Conservation (phyloP, 495 filamentous ascomycete genomes). For the Zalerion maritima region DNA sequence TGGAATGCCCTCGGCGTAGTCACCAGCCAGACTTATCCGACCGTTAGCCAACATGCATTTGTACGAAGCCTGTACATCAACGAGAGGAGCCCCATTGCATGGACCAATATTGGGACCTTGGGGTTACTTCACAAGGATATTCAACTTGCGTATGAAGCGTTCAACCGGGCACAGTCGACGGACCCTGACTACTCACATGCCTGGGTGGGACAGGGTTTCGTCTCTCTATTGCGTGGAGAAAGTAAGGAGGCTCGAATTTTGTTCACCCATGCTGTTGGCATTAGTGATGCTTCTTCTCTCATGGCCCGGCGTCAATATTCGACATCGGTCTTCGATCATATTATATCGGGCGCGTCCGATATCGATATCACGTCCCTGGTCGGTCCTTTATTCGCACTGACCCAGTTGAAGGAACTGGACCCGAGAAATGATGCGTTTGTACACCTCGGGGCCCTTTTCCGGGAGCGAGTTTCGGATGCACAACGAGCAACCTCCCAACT, state of each 20-base stretch:
- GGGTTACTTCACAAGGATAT: conserved; percentile 73
- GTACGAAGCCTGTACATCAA: conserved; percentile 89
- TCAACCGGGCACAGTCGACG: conserved; percentile 77
- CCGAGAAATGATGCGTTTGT: conserved; percentile 52
- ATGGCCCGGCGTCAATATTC: conserved; percentile 64
- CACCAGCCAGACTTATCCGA: conserved; percentile 68
- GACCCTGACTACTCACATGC: conserved; percentile 87
- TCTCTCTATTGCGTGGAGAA: conserved; percentile 64
- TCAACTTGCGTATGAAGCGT: conserved; percentile 73
- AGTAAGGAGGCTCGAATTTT: conserved; percentile 59
- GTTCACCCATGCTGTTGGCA: conserved; percentile 93
- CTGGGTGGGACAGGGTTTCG: conserved; percentile 84
- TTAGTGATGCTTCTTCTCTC: conserved; percentile 57
- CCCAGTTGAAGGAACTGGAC: conserved; percentile 56
- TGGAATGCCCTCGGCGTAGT: conserved; percentile 94
- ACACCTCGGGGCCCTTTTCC: conserved; percentile 66
- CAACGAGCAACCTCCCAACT: conserved; percentile 49
- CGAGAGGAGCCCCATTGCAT: conserved; percentile 64
- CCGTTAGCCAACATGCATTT: conserved; percentile 85
- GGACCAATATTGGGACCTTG: conserved; percentile 82
- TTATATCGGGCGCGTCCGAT: conserved; percentile 38
- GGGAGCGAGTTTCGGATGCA: conserved; percentile 61
- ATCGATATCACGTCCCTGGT: conserved; percentile 44
- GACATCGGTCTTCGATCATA: conserved; percentile 62
- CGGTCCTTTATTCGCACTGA: conserved; percentile 72